phyloP scores from a whole-genome alignment of 139 green algal species.

The Picochlorum costavermella region DNA sequence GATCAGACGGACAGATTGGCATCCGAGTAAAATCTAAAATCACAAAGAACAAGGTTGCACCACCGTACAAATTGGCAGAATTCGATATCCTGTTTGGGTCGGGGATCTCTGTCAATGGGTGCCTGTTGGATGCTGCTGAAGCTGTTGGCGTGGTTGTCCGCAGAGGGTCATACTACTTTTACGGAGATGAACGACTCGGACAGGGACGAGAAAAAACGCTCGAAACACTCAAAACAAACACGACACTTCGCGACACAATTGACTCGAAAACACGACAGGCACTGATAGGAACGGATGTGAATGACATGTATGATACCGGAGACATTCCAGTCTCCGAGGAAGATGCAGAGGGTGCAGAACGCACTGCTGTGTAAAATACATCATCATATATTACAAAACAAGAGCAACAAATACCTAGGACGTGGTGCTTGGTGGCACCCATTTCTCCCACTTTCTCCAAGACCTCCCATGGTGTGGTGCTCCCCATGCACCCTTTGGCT shows the following conservation, averaged over 20 bases:
- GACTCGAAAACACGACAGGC: constrained; percentile 36
- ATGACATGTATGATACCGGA: constrained; percentile 30
- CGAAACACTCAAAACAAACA: constrained; percentile 32
- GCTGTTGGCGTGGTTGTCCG: constrained; percentile 46
- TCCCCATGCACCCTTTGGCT: constrained; percentile 2
- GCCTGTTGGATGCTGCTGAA: constrained; percentile 76
- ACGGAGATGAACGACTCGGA: constrained; percentile 39
- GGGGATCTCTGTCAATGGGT: constrained; percentile 50
- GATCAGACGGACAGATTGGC: constrained; percentile 37
- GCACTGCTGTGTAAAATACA: background rate
- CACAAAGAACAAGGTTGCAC: constrained; percentile 91
- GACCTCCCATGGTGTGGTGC: background rate
- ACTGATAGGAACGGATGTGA: constrained; percentile 31
- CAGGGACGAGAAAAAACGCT: constrained; percentile 59
- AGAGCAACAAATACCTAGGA: background rate
- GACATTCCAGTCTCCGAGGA: constrained; percentile 19
- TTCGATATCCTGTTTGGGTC: constrained; percentile 86
- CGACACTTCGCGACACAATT: constrained; percentile 30
- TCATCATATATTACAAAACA: background rate
- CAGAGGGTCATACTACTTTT: constrained; percentile 50
- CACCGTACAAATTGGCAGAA: constrained; percentile 62
- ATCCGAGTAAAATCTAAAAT: constrained; percentile 52
- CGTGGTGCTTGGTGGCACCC: background rate
- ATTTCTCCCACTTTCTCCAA: constrained; percentile 5
- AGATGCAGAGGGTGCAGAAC: constrained; percentile 22